A percentile compares a stretch with the other conserved stretches of the same genome.
These are phyloP conservation scores for Hypoxylon intermedium DNA, from an alignment of 495 filamentous ascomycete species.

Conservation along the genomic window DNA sequence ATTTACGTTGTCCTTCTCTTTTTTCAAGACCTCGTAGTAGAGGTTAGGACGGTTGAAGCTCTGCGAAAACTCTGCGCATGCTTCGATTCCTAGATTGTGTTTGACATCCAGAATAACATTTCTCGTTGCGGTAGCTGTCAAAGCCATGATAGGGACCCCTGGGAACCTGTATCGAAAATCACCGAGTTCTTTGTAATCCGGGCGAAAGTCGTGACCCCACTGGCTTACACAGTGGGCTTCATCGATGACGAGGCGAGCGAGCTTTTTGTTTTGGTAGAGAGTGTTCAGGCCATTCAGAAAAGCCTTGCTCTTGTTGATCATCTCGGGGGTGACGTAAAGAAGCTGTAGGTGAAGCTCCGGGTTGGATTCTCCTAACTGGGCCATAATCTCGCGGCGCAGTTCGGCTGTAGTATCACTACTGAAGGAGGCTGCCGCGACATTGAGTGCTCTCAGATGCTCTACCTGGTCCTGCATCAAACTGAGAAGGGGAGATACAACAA, in stretches of 20 bases:
- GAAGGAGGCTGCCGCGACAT: slow-evolving; percentile 77
- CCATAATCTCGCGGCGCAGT: slow-evolving; percentile 66
- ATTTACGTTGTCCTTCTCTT: slow-evolving; percentile 60
- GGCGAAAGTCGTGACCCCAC: slow-evolving; percentile 98
- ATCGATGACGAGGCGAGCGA: slow-evolving; percentile 94
- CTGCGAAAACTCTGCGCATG: slow-evolving; percentile 79
- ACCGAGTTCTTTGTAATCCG: slow-evolving; percentile 90
- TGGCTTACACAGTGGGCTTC: slow-evolving; percentile 99
- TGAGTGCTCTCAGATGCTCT: slow-evolving; percentile 72
- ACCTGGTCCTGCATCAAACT: slow-evolving; percentile 98
- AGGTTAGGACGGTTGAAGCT: slow-evolving; percentile 96
- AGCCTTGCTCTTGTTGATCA: slow-evolving; percentile 78
- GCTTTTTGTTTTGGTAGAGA: slow-evolving; percentile 68
- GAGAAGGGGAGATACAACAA: slow-evolving; percentile 92
- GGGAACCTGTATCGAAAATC: slow-evolving; percentile 70
- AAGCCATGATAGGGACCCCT: slow-evolving; percentile 86
- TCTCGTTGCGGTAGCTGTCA: slow-evolving; percentile 93
- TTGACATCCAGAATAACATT: slow-evolving; percentile 91
- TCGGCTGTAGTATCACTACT: slow-evolving; percentile 72
- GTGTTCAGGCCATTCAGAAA: slow-evolving; percentile 67
- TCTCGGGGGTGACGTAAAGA: slow-evolving; percentile 95
- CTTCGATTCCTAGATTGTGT: slow-evolving; percentile 79
- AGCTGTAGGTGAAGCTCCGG: slow-evolving; percentile 77
- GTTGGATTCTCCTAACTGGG: slow-evolving; percentile 61
- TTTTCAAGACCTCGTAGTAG: slow-evolving; percentile 77